These are phyloP conservation scores for Hypoxylon fuscum DNA, from an alignment of 495 filamentous ascomycete genomes.

Conservation along the genomic window DNA sequence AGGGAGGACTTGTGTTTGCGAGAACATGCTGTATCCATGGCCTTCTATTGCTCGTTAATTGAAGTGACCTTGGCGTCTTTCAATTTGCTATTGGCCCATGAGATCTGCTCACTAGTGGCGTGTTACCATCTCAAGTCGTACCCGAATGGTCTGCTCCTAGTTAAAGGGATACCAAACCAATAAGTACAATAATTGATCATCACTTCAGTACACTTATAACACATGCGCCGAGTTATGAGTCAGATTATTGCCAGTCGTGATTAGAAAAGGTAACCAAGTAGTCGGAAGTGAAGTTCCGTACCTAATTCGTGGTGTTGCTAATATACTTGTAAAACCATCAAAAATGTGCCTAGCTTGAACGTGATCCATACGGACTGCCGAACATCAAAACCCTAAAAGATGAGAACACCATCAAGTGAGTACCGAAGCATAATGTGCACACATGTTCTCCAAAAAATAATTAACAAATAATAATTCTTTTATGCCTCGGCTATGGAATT, in stretches of 20 bases:
- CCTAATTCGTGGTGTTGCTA: constrained; percentile 17
- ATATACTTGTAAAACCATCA: constrained; percentile 15
- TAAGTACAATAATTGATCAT: constrained; percentile 35
- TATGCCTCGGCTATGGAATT: constrained; percentile 26
- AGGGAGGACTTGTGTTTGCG: constrained; percentile 22
- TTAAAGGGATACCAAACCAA: constrained; percentile 9
- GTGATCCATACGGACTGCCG: constrained; percentile 24
- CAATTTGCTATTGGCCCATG: constrained; percentile 12
- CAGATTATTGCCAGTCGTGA: constrained; percentile 17
- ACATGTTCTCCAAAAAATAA: constrained; percentile 20
- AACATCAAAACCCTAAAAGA: constrained; percentile 12
- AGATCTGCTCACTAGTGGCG: constrained; percentile 19
- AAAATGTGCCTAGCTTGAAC: constrained; percentile 4
- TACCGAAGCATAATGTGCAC: constrained; percentile 7
- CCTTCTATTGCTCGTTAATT: constrained; percentile 32
- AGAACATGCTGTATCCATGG: constrained; percentile 23
- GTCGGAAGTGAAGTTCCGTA: constrained; percentile 34
- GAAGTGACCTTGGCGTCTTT: constrained; percentile 24
- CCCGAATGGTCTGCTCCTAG: constrained; percentile 8
- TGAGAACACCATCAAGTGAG: constrained; percentile 5
- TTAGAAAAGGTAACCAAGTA: constrained; percentile 12
- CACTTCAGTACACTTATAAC: constrained; percentile 23
- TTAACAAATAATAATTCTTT: constrained; percentile 5
- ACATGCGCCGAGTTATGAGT: constrained; percentile 16
- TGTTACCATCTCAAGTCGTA: constrained; percentile 3